phyloP scores from a whole-genome alignment of 257 asterid species.

The Gardenia jasminoides region DNA sequence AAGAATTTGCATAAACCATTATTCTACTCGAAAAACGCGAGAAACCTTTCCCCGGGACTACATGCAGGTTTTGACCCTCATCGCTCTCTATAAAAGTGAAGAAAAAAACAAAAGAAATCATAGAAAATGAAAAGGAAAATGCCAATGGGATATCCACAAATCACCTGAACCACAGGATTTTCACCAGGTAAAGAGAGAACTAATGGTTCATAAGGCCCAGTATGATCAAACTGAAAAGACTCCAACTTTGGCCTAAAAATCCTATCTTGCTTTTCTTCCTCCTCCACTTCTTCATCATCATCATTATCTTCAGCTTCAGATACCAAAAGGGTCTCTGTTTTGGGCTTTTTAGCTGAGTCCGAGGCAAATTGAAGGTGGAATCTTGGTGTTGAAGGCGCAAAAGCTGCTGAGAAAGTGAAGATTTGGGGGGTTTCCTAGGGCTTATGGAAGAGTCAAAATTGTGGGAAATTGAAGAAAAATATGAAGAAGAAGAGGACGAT shows the following conservation, averaged over 20 bases:
- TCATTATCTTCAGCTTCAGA: slow-evolving; percentile 19
- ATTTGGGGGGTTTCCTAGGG: slow-evolving; percentile 81
- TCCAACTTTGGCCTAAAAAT: slow-evolving; percentile 43
- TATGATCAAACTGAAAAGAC: slow-evolving; percentile 39
- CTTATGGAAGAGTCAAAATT: slow-evolving; percentile 37
- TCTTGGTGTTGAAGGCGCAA: slow-evolving; percentile 52
- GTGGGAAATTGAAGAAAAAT: slow-evolving; percentile 24
- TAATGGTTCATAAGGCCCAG: slow-evolving; percentile 78
- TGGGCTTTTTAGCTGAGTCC: slow-evolving; percentile 20
- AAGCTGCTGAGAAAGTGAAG: slow-evolving; percentile 72
- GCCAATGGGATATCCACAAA: slow-evolving; percentile 12
- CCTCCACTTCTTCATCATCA: slow-evolving; percentile 20
- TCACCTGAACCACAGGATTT: slow-evolving; percentile 67
- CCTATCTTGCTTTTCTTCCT: slow-evolving; percentile 21
- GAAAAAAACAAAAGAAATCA: background rate
- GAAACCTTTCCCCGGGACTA: too few relatives aligned
- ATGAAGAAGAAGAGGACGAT: slow-evolving; percentile 25
- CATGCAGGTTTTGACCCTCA: too few relatives aligned
- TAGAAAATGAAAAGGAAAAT: background rate
- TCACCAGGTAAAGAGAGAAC: slow-evolving; percentile 55
- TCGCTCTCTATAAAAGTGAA: too few relatives aligned
- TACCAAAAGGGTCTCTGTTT: slow-evolving; percentile 32
- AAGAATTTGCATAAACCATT: background rate
- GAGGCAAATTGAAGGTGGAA: slow-evolving; percentile 21
- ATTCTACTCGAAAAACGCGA: too few relatives aligned